These are phyloP conservation scores for Arxiozyma telluris DNA, from an alignment of 1,139 yeast species.

Conservation along the genomic window DNA sequence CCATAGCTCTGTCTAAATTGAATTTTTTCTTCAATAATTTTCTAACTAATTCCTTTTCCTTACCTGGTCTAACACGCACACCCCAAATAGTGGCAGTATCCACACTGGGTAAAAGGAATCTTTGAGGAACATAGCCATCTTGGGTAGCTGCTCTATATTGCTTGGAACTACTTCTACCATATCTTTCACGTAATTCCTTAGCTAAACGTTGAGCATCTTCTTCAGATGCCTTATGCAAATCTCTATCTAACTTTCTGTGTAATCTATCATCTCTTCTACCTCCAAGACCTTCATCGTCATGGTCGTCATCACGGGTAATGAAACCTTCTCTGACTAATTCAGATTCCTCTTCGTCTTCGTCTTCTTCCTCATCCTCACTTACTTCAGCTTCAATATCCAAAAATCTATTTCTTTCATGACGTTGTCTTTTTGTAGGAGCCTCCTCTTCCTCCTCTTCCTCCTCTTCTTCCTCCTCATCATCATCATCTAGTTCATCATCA, in stretches of 20 bases:
- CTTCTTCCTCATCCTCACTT: constrained; percentile 96
- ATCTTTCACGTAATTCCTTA: constrained; percentile 82
- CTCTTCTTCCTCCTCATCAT: constrained; percentile 44
- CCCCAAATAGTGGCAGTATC: constrained; percentile 97
- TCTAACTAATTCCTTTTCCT: constrained; percentile 84
- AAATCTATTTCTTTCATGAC: constrained; percentile 77
- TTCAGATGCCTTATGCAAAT: constrained; percentile 82
- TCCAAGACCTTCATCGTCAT: constrained; percentile 42
- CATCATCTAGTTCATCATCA: constrained; percentile 27
- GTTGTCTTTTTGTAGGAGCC: constrained; percentile 51
- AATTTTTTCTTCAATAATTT: constrained; percentile 70
- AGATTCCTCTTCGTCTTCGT: constrained; percentile 88
- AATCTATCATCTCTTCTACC: constrained; percentile 47
- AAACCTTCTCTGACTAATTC: constrained; percentile 79
- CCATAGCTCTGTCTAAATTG: constrained; percentile 36
- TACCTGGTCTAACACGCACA: constrained; percentile 84
- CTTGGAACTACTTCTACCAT: constrained; percentile 75
- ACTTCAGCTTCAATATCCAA: constrained; percentile 99
- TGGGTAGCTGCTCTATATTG: constrained; percentile 78
- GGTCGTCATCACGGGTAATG: constrained; percentile 57
- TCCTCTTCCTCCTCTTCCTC: constrained; percentile 61
- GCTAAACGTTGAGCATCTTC: constrained; percentile 95
- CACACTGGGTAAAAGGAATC: constrained; percentile 86
- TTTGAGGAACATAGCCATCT: constrained; percentile 81
- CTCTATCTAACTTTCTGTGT: constrained; percentile 86